phyloP scores from a whole-genome alignment of 2,329 filamentous ascomycete species.

The Colletotrichum sidae region DNA sequence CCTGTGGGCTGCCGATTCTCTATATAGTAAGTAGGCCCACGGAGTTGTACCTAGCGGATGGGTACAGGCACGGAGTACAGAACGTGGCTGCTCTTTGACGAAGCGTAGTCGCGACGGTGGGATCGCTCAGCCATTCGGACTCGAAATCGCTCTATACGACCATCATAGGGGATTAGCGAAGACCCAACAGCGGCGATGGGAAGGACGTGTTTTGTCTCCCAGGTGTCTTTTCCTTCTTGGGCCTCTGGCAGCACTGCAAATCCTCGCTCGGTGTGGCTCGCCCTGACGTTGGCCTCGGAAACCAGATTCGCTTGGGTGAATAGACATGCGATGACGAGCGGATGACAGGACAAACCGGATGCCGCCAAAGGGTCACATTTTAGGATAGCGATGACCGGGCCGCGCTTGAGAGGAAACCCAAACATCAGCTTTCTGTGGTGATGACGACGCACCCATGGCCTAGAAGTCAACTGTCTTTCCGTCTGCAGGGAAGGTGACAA shows the following conservation, averaged over 20 bases:
- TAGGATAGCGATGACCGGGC: background rate
- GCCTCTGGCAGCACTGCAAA: background rate
- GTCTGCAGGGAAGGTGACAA: background rate
- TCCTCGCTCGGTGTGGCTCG: background rate
- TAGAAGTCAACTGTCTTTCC: background rate
- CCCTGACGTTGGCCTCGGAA: background rate
- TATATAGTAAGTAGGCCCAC: no score
- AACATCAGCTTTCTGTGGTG: background rate
- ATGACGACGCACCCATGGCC: background rate
- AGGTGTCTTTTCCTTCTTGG: no score
- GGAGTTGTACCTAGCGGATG: no score
- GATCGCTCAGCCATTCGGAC: no score
- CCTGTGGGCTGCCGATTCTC: no score
- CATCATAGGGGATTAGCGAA: no score
- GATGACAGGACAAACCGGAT: conserved; percentile 19
- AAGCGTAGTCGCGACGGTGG: no score
- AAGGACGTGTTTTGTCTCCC: no score
- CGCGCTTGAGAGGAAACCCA: background rate
- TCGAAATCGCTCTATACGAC: no score
- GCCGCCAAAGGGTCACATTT: conserved; percentile 2
- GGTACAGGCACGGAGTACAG: no score
- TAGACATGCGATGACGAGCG: conserved; percentile 17
- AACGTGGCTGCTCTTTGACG: no score
- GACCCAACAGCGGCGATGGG: no score
- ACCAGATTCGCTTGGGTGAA: background rate